Conservation (phyloP, 208 protist genomes). For the Trichomonas tenax region DNA sequence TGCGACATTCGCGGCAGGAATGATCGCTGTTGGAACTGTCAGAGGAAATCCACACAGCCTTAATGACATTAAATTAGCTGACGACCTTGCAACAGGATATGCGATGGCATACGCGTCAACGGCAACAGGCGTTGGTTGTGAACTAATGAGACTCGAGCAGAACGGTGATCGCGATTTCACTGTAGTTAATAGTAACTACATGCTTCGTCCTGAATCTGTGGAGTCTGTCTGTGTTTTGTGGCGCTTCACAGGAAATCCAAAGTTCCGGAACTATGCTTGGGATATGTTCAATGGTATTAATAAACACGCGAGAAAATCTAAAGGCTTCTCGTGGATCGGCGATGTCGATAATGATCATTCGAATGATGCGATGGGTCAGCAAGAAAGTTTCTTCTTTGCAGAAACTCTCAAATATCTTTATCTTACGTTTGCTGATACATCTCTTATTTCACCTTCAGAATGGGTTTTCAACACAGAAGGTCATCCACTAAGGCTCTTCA, state of each 20-base stretch:
- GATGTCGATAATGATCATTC: slow-evolving; percentile 27
- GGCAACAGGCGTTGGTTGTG: background rate
- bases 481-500: slow-evolving; percentile 55
- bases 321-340: slow-evolving; percentile 41
- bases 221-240: slow-evolving; percentile 33
- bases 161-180: background rate
- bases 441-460: slow-evolving; percentile 54
- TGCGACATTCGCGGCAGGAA: background rate
- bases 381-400: slow-evolving; percentile 64
- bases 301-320: slow-evolving; percentile 27
- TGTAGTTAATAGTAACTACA: background rate
- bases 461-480: slow-evolving; percentile 72
- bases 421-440: slow-evolving; percentile 50
- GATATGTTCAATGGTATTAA: slow-evolving; percentile 53
- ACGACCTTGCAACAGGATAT: background rate
- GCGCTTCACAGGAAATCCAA: slow-evolving; percentile 38
- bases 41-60: background rate
- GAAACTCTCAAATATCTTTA: slow-evolving; percentile 73
- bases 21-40: background rate
- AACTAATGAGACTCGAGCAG: background rate
- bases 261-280: slow-evolving; percentile 57
- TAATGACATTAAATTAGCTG: background rate
- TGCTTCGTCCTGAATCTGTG: slow-evolving; percentile 38
- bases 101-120: no score
- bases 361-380: slow-evolving; percentile 44